Base-by-base conservation (phyloP, 2,329 filamentous ascomycete genomes). In the Colletotrichum shisoi region DNA sequence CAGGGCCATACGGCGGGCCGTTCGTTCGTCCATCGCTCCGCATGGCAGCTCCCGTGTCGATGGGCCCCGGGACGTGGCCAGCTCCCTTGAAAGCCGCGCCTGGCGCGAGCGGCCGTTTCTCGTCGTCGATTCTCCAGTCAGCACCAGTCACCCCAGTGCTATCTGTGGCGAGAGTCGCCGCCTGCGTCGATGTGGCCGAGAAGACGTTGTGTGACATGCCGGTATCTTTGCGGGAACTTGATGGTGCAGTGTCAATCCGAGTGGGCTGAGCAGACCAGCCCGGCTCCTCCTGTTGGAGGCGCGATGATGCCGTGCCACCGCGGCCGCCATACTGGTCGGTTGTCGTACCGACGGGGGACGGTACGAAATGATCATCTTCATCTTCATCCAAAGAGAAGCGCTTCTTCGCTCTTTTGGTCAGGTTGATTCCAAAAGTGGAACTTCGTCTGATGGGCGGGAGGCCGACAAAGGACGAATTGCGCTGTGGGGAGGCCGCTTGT, bases 401-500 rank as follows among this genome's bases (percentile, higher is more conserved):
- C 52, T 75, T 76, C 12, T 72, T 72, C 9, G 76, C 78, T 63
- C 77, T 79, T 62, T 72, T 76, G 42, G 74, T 75, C 39, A 74
- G 70, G 24, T 71, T 74, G 19, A 84, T 70, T 19, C 83, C 83
- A 74, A 89, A 85, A 3, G 84, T 85, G 17, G 87, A 88, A 15
- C 81, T 82, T 39, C 85, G 81, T 52, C 85, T 81, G 65, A 89
- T 87, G 1, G 85, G 85, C 3, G 87, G 87, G 44, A 89, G 74
- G 1, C 84, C 84, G 24, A 83, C 77, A 69, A 89, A 89, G 1
- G 84, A 86, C 1, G 82, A 78, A 12, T 80, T 76, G 39, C 82
- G 79, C 45, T 79, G 76, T 42, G 80, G 77, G n/a, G 71, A 71
- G 53, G 73, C 72, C 17, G 72, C 63, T 12, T 64, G 62, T 37